Percentiles rank a stretch among this genome's conserved stretches.
phyloP scores from a whole-genome alignment of 2,329 filamentous ascomycete species.

The Neospermospora avenae region DNA sequence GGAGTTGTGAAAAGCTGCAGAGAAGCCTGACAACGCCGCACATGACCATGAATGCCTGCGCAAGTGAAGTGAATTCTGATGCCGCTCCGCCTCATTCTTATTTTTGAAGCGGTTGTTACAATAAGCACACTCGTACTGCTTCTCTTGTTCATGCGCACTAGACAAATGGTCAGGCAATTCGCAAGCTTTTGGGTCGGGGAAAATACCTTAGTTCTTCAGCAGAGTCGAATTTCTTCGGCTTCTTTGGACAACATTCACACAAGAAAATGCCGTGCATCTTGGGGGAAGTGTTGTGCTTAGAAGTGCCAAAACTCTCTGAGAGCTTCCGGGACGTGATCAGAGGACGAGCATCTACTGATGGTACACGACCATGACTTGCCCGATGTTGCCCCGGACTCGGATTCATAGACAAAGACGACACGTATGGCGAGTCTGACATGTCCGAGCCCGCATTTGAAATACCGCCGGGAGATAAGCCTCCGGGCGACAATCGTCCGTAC shows the following conservation, averaged over 20 bases:
- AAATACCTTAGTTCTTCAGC: slow-evolving; percentile 78
- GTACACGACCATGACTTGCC: slow-evolving; percentile 35
- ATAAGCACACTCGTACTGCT: slow-evolving; percentile 91
- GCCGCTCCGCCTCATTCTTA: slow-evolving; percentile 95
- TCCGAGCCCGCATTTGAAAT: slow-evolving; percentile 26
- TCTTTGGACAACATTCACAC: slow-evolving; percentile 96
- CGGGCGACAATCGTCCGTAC: slow-evolving; percentile 58
- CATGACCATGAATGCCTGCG: slow-evolving; percentile 96
- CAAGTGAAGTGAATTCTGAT: slow-evolving; percentile 92
- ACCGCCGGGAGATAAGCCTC: slow-evolving; percentile 48
- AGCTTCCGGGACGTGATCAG: slow-evolving; percentile 44
- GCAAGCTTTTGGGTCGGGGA: slow-evolving; percentile 18
- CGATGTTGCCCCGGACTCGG: slow-evolving; percentile 37
- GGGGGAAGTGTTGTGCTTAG: slow-evolving; percentile 45
- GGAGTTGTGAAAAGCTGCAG: slow-evolving; percentile 84
- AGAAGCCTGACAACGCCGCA: slow-evolving; percentile 73
- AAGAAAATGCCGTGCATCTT: slow-evolving; percentile 61
- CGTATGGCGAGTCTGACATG: slow-evolving; percentile 50
- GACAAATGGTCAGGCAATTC: slow-evolving; percentile 24
- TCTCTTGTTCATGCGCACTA: slow-evolving; percentile 87
- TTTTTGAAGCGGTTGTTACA: slow-evolving; percentile 98
- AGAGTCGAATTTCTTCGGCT: slow-evolving; percentile 91
- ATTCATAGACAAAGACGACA: slow-evolving; percentile 43
- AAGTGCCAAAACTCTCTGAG: slow-evolving; percentile 38
- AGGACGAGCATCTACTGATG: slow-evolving; percentile 38